Base-by-base conservation (phyloP, 768 basidiomycete species). In the Mycena pura region DNA sequence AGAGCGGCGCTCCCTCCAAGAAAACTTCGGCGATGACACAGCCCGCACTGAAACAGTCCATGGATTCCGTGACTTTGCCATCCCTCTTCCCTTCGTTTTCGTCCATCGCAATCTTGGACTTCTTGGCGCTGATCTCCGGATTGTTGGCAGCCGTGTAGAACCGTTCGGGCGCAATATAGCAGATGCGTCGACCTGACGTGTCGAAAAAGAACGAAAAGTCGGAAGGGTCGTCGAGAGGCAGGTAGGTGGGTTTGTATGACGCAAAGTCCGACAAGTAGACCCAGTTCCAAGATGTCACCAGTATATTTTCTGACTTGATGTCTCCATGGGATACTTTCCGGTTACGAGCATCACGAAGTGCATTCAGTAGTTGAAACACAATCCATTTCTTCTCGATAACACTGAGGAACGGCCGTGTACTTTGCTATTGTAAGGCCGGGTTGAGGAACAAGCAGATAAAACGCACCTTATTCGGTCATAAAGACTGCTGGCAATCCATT, bases 171-270 rank as follows among this genome's bases (percentile, higher is more conserved):
- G 97, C 97, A 59, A 99, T 80, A 70, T 99, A 99, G 73, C 97
- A 99, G 1, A 93, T 96, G 11, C 96, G 84, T 7, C 95, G 82
- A 2, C 94, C 93, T 13, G 93, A 95, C 5, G 94, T 95, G 75
- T 99, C 97, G 74, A 96, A 99, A 82, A 89, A 99, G 80, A 95
- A 97, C 5, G 95, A 96, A 74, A 98, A 99, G 76, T 96, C 95
- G 8, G 96, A 88, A 4, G 97, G 97, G 71, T 99, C 96, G 70
- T 99, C 95, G 41, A 98, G 84, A 0, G 97, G 97, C 11, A 99
- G 86, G 73, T 88, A 93, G 2, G 95, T 96, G 0, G 96, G 97
- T 73, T 99, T 99, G 84, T 93, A 96, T 0, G 89, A 85, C 0
- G 96, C 93, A 73, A 99, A 99, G 77, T 99, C 97, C 39, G 96